Percentiles rank a stretch among this genome's conserved stretches.
phyloP scores from a whole-genome alignment of 2,329 filamentous ascomycete species.

The Colletotrichum sp. region DNA sequence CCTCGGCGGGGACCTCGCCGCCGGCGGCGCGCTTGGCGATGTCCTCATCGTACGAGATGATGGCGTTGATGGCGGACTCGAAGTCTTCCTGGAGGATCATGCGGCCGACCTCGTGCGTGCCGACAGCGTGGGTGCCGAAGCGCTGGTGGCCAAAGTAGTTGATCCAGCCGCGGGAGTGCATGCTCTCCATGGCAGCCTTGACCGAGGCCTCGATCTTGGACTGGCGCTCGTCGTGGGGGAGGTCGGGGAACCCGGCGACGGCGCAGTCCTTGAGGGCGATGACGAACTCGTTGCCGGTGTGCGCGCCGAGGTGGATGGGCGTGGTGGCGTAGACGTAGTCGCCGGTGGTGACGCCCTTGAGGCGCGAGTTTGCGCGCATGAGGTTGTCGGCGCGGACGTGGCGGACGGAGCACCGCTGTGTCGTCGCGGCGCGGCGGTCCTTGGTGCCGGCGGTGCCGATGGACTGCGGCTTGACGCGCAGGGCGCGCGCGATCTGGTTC shows the following conservation, averaged over 20 bases:
- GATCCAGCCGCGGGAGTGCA: slow-evolving; percentile 82
- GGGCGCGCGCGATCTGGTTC: slow-evolving; percentile 74
- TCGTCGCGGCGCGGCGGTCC: slow-evolving; percentile 85
- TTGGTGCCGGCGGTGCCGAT: slow-evolving; percentile 87
- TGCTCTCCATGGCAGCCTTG: slow-evolving; percentile 66
- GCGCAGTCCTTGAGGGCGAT: slow-evolving; percentile 89
- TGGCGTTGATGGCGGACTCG: slow-evolving; percentile 77
- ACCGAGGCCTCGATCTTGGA: slow-evolving; percentile 42
- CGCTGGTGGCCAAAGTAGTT: slow-evolving; percentile 99
- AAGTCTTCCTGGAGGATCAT: slow-evolving; percentile 85
- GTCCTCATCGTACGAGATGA: slow-evolving; percentile 75
- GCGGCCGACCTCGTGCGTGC: slow-evolving; percentile 85
- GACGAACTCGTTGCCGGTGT: slow-evolving; percentile 89
- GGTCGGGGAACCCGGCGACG: slow-evolving; percentile 43
- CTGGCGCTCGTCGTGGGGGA: slow-evolving; percentile 22
- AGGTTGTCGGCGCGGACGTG: slow-evolving; percentile 62
- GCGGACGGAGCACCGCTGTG: slow-evolving; percentile 76
- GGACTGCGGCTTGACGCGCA: slow-evolving; percentile 76
- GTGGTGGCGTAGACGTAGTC: slow-evolving; percentile 80
- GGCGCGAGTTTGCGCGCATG: slow-evolving; percentile 67
- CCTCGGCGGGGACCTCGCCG: slow-evolving; percentile 39
- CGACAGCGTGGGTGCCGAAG: slow-evolving; percentile 86
- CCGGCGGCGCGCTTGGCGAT: slow-evolving; percentile 54
- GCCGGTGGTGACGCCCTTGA: slow-evolving; percentile 71
- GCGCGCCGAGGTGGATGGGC: slow-evolving; percentile 80